Evolutionary conservation across 2,329 filamentous ascomycete genomes (phyloP).

Genomic region (Tympanopsis confertula): DNA sequence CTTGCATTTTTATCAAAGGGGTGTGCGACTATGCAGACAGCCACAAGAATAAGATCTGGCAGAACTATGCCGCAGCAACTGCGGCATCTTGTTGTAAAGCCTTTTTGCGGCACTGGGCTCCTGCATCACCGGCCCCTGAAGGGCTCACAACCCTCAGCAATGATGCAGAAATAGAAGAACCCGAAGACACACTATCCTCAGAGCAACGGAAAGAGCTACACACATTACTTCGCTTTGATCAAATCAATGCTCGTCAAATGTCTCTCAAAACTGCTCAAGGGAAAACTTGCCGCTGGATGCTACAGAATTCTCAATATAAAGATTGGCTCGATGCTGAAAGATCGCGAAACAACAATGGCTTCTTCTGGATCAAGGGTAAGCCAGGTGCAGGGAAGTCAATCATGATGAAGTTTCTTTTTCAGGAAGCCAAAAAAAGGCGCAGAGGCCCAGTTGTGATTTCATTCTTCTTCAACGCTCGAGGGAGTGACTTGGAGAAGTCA

Average conservation of each 20-base stretch:
- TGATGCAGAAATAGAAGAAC: not conserved
- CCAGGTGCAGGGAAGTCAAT: constrained; percentile 29
- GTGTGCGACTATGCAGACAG: not conserved
- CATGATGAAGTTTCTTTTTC: constrained; percentile 23
- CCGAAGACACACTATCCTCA: not conserved
- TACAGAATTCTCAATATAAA: constrained; percentile 12
- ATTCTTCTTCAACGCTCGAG: constrained; percentile 38
- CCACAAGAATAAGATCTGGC: not conserved
- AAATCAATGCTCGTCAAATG: not conserved
- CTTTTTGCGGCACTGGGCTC: not conserved
- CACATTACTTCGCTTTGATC: not conserved
- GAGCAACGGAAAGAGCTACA: not conserved
- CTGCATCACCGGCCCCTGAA: not conserved
- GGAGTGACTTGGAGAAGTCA: constrained; percentile 26
- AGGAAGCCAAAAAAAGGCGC: constrained; percentile 5
- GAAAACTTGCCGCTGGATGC: constrained; percentile 17
- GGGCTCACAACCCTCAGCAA: not conserved
- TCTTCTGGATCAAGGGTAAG: constrained; percentile 31
- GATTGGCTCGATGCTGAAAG: constrained; percentile 17
- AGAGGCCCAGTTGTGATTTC: constrained; percentile 13
- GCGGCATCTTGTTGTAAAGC: not conserved
- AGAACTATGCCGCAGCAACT: not conserved
- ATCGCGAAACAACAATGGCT: constrained; percentile 15
- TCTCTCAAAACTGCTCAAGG: constrained; percentile 8
- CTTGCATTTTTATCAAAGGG: not conserved